A percentile compares a stretch with the other conserved stretches of the same genome.
Evolutionary conservation across 2,329 filamentous ascomycete genomes (phyloP).

Genomic region (Fusarium secorum): DNA sequence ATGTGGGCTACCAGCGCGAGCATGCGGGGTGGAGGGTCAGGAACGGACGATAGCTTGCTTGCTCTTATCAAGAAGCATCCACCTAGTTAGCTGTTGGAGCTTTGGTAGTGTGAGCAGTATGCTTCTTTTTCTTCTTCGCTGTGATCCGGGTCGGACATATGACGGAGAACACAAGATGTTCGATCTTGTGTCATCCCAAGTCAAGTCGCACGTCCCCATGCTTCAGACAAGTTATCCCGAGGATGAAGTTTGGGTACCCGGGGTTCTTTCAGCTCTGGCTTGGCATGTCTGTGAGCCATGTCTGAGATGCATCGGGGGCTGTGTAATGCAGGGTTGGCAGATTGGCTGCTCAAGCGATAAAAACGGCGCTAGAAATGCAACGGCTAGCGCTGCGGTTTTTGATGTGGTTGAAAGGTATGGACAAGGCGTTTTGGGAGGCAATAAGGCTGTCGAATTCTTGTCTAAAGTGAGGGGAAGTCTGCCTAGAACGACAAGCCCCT

Average conservation of each 20-base stretch:
- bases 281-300: slow-evolving; percentile 15
- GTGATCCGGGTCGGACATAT: background rate
- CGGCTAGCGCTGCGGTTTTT: slow-evolving; percentile 5
- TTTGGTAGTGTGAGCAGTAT: background rate
- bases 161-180: slow-evolving; percentile 5
- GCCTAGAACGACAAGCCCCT: slow-evolving; percentile 6
- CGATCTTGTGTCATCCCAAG: slow-evolving; percentile 2
- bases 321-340: slow-evolving; percentile 33
- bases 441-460: slow-evolving; percentile 14
- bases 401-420: slow-evolving; percentile 13
- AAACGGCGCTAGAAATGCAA: slow-evolving; percentile 29
- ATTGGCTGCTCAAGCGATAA: slow-evolving; percentile 17
- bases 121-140: background rate
- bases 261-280: slow-evolving; percentile 35
- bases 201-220: background rate
- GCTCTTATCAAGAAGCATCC: background rate
- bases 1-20: slow-evolving; percentile 18
- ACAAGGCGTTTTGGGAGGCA: slow-evolving; percentile 35
- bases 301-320: slow-evolving; percentile 30
- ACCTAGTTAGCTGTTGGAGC: background rate
- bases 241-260: background rate
- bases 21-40: slow-evolving; percentile 1
- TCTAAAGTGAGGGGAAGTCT: slow-evolving; percentile 19
- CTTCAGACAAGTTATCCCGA: slow-evolving; percentile 14
- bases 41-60: background rate